Base-by-base conservation (phyloP, 2,329 filamentous ascomycete genomes). In the Fusarium concolor region DNA sequence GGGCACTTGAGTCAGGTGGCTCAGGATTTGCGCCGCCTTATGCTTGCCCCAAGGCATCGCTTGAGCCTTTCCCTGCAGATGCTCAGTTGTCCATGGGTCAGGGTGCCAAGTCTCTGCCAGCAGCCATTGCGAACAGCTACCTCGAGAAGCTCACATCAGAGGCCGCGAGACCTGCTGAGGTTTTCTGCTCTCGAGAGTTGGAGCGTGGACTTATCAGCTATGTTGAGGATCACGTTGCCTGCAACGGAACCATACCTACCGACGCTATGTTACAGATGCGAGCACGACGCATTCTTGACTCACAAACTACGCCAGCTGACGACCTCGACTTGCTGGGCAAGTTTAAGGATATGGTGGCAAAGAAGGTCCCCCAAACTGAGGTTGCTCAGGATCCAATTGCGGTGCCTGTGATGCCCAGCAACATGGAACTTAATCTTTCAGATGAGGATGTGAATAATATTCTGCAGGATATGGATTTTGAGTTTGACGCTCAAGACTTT, bases 121-220 rank as follows among this genome's bases (percentile, higher is more conserved):
- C 84, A 18, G 80, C 76, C 4, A 82, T 84, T 3, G 83, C 82
- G 1, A 84, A 84, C 75, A 82, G 81, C 50, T 87, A 81, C 68
- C 69, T 86, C 33, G 79, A 81, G 64, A 79, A 77, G 4, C 77
- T 87, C 35, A 76, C 79, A 2, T 79, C 77, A 10, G 79, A 82
- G 8, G 82, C 81, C 59, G 77, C 79, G 15, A 80, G 81, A 11
- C 85, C 84, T 0, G 83, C 85, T 0, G 75, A 76, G 10, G 80
- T 89, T 1, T 89, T 90, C 73, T 88, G 85, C 75, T 87, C 84
- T 18, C 79, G 85, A 9, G 86, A 89, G 70, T 80, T 90, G 22
- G 87, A 89, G 74, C 78, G 74, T n/a, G 85, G 84, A 3, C 77
- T 90, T 15, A 74, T 79, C 12, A 79, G 81, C 18, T 87, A 83